These are phyloP conservation scores for Cyberlindnera euphorbiiphila DNA, from an alignment of 805 yeast species.

Conservation along the genomic window DNA sequence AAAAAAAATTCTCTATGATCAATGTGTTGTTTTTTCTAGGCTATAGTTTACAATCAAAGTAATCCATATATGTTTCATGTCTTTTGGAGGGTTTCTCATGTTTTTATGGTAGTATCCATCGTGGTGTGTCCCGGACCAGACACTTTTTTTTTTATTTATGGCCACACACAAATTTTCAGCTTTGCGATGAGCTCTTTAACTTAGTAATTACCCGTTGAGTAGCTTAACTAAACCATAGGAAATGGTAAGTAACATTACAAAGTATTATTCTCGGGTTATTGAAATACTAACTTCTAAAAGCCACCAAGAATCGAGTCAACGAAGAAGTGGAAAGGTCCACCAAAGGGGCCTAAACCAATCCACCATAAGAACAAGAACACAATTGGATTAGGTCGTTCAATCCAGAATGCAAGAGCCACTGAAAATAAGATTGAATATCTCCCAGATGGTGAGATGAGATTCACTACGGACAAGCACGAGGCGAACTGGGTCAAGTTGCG, in stretches of 20 bases:
- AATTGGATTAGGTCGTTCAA: slow-evolving; percentile 81
- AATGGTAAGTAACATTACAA: neutral
- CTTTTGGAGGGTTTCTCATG: too few species aligned
- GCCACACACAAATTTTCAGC: slow-evolving; percentile 6
- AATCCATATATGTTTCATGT: too few species aligned
- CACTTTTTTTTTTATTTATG: neutral
- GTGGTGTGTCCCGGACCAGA: neutral
- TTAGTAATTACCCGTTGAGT: too few species aligned
- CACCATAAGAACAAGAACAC: slow-evolving; percentile 79
- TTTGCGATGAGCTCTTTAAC: slow-evolving; percentile 6
- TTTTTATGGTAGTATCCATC: too few species aligned
- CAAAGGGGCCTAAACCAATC: slow-evolving; percentile 90
- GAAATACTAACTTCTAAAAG: slow-evolving; percentile 8
- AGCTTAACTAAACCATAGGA: too few species aligned
- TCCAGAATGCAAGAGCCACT: slow-evolving; percentile 65
- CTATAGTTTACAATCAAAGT: too few species aligned
- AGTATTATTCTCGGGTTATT: neutral
- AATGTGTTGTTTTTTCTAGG: neutral
- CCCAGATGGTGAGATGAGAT: slow-evolving; percentile 87
- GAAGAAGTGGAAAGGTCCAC: slow-evolving; percentile 74
- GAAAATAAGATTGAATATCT: slow-evolving; percentile 67
- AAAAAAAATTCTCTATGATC: too few species aligned
- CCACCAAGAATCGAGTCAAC: slow-evolving; percentile 41
- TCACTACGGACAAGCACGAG: slow-evolving; percentile 79
- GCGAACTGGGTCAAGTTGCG: slow-evolving; percentile 87